Evolutionary conservation across 352 stramenopile species (phyloP).

Genomic region (Vaucheria bursata): DNA sequence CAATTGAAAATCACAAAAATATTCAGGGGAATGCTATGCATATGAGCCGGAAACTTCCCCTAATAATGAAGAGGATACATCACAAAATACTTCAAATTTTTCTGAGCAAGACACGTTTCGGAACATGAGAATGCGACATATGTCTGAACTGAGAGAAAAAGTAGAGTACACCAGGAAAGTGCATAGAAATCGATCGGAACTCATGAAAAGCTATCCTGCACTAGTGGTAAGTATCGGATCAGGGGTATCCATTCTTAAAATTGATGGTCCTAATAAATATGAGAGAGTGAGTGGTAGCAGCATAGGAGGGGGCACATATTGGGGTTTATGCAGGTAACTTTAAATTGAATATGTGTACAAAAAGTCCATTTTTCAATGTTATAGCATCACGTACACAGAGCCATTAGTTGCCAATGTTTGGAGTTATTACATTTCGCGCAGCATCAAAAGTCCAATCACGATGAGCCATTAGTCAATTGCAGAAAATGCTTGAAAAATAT

Average conservation of each 20-base stretch:
- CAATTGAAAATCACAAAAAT: not conserved
- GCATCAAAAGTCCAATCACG: too few relatives aligned
- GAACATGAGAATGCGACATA: conserved; percentile 44
- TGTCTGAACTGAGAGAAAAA: conserved; percentile 33
- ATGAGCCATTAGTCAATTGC: too few relatives aligned
- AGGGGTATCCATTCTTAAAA: conserved; percentile 89
- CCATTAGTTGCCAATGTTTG: not conserved
- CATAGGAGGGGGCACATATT: conserved; percentile 97
- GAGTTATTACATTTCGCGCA: not conserved
- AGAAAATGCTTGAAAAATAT: too few relatives aligned
- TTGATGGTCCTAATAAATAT: conserved; percentile 81
- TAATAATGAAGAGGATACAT: not conserved
- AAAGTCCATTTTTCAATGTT: not conserved
- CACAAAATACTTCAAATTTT: not conserved
- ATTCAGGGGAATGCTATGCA: not conserved
- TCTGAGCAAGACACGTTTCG: conserved; percentile 25
- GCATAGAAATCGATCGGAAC: conserved; percentile 15
- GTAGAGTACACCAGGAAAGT: conserved; percentile 44
- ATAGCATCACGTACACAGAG: not conserved
- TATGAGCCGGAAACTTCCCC: conserved; percentile 8
- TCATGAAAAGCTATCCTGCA: conserved; percentile 74
- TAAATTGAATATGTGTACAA: conserved; percentile 65
- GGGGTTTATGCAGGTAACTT: conserved; percentile 90
- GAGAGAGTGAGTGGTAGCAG: conserved; percentile 94
- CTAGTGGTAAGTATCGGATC: conserved; percentile 96